Conservation (phyloP, 495 filamentous ascomycete genomes). For the Penicillium coffeae region DNA sequence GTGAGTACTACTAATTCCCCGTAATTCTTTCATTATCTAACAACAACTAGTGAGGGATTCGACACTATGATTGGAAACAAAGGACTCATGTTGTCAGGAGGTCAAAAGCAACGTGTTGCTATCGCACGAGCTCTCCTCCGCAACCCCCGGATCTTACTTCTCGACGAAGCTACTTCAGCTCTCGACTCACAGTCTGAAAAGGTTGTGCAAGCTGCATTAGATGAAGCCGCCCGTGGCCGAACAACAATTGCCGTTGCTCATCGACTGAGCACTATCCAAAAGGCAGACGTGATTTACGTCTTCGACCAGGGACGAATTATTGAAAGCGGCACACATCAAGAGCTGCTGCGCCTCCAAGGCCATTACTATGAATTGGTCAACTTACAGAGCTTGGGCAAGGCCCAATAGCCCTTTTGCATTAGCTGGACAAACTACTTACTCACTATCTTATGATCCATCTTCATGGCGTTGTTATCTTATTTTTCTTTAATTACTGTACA, state of each 20-base stretch:
- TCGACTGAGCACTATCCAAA: constrained; percentile 1
- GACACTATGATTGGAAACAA: constrained; percentile 68
- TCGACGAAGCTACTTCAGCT: constrained; percentile 2
- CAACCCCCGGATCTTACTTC: constrained; percentile 56
- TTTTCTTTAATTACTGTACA: not conserved
- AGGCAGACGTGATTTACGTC: constrained; percentile 3
- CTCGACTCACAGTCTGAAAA: constrained; percentile 2
- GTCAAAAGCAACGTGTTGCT: constrained; percentile 77
- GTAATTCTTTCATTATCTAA: not conserved
- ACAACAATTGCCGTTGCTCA: constrained; percentile 4
- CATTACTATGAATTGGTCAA: constrained; percentile 2
- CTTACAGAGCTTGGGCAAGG: not conserved
- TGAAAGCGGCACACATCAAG: constrained; percentile 1
- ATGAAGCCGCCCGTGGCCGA: not conserved
- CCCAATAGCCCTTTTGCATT: not conserved
- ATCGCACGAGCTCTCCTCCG: constrained; percentile 68
- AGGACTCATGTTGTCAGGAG: constrained; percentile 70
- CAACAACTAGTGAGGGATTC: constrained; percentile 56
- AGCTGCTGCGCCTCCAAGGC: not conserved
- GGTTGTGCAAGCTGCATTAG: constrained; percentile 1
- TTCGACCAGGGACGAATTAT: constrained; percentile 2
- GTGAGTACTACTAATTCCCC: constrained; percentile 16
- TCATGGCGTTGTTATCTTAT: not conserved
- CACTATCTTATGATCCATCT: not conserved
- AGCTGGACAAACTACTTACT: not conserved